Evolutionary conservation across 2,329 filamentous ascomycete genomes (phyloP).

Genomic region (Curvularia verruculosa): DNA sequence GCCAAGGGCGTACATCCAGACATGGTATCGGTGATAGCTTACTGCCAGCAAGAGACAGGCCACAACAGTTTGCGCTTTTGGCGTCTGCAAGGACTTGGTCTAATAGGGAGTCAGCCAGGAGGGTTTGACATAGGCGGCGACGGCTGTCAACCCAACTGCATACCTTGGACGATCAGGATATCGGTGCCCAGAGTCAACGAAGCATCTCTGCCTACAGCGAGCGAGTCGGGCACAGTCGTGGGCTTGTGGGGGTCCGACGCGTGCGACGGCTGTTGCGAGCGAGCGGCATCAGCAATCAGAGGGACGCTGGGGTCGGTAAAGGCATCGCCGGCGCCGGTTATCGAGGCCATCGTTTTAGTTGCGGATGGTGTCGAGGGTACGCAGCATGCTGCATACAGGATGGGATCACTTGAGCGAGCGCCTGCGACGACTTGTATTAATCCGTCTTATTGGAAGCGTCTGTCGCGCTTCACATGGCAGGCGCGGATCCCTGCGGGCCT

Average conservation of each 20-base stretch:
- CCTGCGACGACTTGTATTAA: background rate
- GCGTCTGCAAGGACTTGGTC: slow-evolving; percentile 62
- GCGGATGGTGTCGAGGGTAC: slow-evolving; percentile 4
- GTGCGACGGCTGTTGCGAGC: slow-evolving; percentile 24
- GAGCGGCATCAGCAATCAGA: slow-evolving; percentile 29
- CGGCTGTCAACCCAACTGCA: slow-evolving; percentile 11
- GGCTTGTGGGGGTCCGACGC: slow-evolving; percentile 1
- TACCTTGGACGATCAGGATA: slow-evolving; percentile 65
- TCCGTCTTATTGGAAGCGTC: background rate
- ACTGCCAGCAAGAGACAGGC: slow-evolving; percentile 59
- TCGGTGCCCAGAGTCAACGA: slow-evolving; percentile 67
- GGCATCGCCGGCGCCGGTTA: slow-evolving; percentile 8
- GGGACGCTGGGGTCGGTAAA: slow-evolving; percentile 10
- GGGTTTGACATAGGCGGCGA: background rate
- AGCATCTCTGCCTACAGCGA: slow-evolving; percentile 63
- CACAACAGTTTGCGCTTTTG: slow-evolving; percentile 61
- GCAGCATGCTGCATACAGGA: slow-evolving; percentile 11
- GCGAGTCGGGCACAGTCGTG: slow-evolving; percentile 46
- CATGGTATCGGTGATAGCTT: slow-evolving; percentile 9
- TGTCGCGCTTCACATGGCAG: slow-evolving; percentile 6
- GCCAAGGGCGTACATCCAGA: background rate
- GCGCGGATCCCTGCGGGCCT: slow-evolving; percentile 10
- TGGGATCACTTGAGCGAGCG: background rate
- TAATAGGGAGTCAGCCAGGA: slow-evolving; percentile 29
- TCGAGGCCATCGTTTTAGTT: slow-evolving; percentile 32